Percentiles rank a stretch among this genome's conserved stretches.
phyloP scores from a whole-genome alignment of 768 basidiomycete species.

The Boletellus ananiceps region DNA sequence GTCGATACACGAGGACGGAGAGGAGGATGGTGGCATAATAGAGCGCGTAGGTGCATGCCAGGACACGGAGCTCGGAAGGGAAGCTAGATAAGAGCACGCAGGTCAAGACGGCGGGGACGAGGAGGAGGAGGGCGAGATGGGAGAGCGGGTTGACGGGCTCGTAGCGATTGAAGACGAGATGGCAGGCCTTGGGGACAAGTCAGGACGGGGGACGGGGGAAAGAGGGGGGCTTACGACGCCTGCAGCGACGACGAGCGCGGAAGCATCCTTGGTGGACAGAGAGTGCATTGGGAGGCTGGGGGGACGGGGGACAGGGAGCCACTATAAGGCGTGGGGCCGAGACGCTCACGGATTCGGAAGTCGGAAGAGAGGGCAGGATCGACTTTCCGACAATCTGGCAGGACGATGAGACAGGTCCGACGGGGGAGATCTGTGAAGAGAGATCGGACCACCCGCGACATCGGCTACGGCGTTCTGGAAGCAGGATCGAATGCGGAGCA shows the following conservation, averaged over 20 bases:
- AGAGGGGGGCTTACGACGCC: slow-evolving; percentile 21
- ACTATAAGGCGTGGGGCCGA: slow-evolving; percentile 23
- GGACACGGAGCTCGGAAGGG: slow-evolving; percentile 7
- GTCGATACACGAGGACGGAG: slow-evolving; percentile 33
- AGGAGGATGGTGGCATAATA: slow-evolving; percentile 30
- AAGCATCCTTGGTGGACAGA: slow-evolving; percentile 17
- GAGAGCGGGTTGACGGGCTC: slow-evolving; percentile 27
- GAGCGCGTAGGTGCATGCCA: slow-evolving; percentile 20
- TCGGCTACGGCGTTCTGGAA: slow-evolving; percentile 23
- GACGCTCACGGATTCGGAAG: slow-evolving; percentile 31
- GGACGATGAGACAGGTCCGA: slow-evolving; percentile 17
- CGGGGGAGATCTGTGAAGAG: slow-evolving; percentile 15
- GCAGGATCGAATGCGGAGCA: slow-evolving; percentile 23
- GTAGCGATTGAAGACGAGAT: slow-evolving; percentile 30
- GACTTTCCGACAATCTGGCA: slow-evolving; percentile 36
- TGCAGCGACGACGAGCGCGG: slow-evolving; percentile 16
- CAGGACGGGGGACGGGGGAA: neutral
- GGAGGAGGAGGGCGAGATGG: slow-evolving; percentile 23
- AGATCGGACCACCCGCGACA: slow-evolving; percentile 16
- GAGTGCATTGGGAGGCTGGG: slow-evolving; percentile 17
- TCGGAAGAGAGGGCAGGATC: slow-evolving; percentile 30
- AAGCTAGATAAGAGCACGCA: slow-evolving; percentile 11
- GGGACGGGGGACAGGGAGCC: slow-evolving; percentile 13
- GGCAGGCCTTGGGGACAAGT: slow-evolving; percentile 23
- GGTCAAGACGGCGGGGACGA: slow-evolving; percentile 21